These are phyloP conservation scores for Phyllosticta citribraziliensis DNA, from an alignment of 2,329 filamentous ascomycete species.

Conservation along the genomic window DNA sequence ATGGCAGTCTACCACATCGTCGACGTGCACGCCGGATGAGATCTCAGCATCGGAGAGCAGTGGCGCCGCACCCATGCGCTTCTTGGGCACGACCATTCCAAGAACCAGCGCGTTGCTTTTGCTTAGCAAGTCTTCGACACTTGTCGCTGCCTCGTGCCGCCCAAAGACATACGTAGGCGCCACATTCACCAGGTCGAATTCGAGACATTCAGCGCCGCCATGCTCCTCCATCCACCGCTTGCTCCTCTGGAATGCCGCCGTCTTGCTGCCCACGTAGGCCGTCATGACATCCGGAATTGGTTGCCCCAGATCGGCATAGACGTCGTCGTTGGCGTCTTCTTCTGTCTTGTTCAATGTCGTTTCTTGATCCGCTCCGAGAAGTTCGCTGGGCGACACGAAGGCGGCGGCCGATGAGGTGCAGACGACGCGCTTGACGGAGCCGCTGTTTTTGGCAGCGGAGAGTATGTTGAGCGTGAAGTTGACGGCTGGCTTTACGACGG, in stretches of 20 bases:
- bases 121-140: neutral
- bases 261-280: constrained; percentile 3
- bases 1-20: constrained; percentile 10
- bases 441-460: neutral
- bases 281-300: neutral
- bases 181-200: neutral
- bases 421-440: constrained; percentile 10
- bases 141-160: neutral
- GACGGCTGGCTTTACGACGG: constrained; percentile 8
- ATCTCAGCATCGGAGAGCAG: neutral
- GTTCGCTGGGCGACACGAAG: neutral
- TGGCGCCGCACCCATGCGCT: neutral
- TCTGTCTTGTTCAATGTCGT: neutral
- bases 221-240: neutral
- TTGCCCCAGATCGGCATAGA: neutral
- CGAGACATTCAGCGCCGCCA: neutral
- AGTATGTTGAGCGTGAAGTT: constrained; percentile 10
- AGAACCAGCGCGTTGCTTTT: neutral
- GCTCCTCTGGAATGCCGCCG: neutral
- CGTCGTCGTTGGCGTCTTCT: neutral
- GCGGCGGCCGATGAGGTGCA: constrained; percentile 9
- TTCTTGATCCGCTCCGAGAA: neutral
- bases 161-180: neutral
- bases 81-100: neutral
- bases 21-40: constrained; percentile 2